Percentiles rank a stretch among this genome's conserved stretches.
Evolutionary conservation across 257 asterid species (phyloP).

Genomic region (Nemophila menziesii): DNA sequence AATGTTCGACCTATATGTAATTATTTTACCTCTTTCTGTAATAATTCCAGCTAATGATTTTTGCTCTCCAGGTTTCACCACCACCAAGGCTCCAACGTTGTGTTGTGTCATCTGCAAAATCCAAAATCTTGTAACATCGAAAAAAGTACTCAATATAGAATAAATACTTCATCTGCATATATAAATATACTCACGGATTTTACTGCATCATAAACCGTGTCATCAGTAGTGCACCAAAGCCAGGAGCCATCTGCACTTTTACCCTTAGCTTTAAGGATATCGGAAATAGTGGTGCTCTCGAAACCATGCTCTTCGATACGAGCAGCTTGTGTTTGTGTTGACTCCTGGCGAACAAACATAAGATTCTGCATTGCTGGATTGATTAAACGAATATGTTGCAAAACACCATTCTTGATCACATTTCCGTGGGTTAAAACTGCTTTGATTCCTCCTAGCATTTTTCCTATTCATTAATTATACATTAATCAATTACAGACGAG

Average conservation of each 20-base stretch:
- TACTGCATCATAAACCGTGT: constrained; percentile 88
- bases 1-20: background rate
- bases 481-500: too few species aligned
- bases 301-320: constrained; percentile 95
- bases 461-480: constrained; percentile 21
- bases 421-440: constrained; percentile 53
- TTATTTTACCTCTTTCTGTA: constrained; percentile 38
- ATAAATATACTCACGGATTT: constrained; percentile 50
- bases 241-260: constrained; percentile 91
- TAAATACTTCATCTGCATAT: background rate
- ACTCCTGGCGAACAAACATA: constrained; percentile 39
- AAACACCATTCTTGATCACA: constrained; percentile 54
- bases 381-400: constrained; percentile 51
- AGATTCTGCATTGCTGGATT: constrained; percentile 35
- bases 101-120: constrained; percentile 85
- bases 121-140: background rate
- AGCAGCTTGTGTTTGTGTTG: constrained; percentile 70
- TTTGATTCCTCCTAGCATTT: constrained; percentile 85
- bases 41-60: constrained; percentile 75
- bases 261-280: constrained; percentile 62
- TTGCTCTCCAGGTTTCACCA: constrained; percentile 79
- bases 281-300: constrained; percentile 76
- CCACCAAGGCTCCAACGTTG: constrained; percentile 98
- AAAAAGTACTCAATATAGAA: background rate
- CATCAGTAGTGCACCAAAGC: constrained; percentile 99